Evolutionary conservation across 495 filamentous ascomycete genomes (phyloP).

Genomic region (Darksidea phi): DNA sequence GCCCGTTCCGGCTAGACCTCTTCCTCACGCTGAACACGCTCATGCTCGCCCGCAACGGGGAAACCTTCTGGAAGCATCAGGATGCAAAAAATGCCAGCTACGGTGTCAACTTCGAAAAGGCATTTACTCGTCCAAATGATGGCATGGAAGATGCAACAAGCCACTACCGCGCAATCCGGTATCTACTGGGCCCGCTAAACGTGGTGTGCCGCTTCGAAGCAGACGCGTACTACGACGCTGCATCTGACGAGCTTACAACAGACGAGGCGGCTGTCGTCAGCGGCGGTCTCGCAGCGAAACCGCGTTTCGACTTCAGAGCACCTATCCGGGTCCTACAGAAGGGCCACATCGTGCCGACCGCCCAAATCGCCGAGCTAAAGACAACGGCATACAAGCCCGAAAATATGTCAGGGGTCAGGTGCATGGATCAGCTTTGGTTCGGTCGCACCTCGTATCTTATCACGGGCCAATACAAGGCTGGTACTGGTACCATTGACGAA

Average conservation of each 20-base stretch:
- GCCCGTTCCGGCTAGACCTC: neutral
- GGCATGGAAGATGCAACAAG: slow-evolving; percentile 3
- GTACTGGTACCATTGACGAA: neutral
- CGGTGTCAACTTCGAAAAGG: neutral
- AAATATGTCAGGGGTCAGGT: neutral
- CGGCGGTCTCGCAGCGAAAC: neutral
- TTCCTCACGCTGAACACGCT: neutral
- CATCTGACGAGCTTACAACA: neutral
- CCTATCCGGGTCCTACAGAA: neutral
- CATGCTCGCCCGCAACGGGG: neutral
- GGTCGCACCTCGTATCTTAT: slow-evolving; percentile 1
- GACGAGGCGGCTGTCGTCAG: neutral
- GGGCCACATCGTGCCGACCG: neutral
- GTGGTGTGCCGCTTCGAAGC: neutral
- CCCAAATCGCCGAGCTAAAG: slow-evolving; percentile 10
- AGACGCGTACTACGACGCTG: slow-evolving; percentile 2
- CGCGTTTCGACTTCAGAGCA: neutral
- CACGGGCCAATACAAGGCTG: neutral
- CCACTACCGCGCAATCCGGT: slow-evolving; percentile 1
- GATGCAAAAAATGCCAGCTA: neutral
- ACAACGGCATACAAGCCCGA: neutral
- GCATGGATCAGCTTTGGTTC: slow-evolving; percentile 3
- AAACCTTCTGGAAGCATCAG: neutral
- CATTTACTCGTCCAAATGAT: neutral
- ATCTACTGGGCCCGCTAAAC: neutral